Conservation (phyloP, 192 early-diverging fungal genomes). For the Dissophora globulifera region DNA sequence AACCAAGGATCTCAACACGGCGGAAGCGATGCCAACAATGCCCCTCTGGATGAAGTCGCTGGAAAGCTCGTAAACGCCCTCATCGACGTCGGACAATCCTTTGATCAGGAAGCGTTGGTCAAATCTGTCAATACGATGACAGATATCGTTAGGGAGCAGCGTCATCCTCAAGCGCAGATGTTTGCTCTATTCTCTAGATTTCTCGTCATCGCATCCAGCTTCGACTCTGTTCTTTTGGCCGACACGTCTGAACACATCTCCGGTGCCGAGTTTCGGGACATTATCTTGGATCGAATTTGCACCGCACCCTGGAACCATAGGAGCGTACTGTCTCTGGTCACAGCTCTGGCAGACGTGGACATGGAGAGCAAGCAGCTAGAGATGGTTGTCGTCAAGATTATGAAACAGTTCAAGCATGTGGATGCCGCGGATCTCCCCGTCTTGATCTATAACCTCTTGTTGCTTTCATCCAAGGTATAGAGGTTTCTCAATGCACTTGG, state of each 20-base stretch:
- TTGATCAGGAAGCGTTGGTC: slow-evolving; percentile 27
- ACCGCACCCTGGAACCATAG: slow-evolving; percentile 40
- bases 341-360: slow-evolving; percentile 39
- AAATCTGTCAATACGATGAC: slow-evolving; percentile 37
- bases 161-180: slow-evolving; percentile 35
- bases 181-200: slow-evolving; percentile 47
- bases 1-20: not conserved
- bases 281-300: slow-evolving; percentile 51
- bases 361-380: slow-evolving; percentile 48
- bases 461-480: slow-evolving; percentile 67
- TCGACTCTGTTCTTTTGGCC: slow-evolving; percentile 11
- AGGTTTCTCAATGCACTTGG: too few relatives aligned
- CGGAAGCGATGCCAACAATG: not conserved
- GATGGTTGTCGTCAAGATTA: slow-evolving; percentile 42
- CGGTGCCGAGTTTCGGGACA: slow-evolving; percentile 42
- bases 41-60: slow-evolving; percentile 22
- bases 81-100: slow-evolving; percentile 38
- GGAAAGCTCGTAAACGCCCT: slow-evolving; percentile 35
- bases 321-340: slow-evolving; percentile 48
- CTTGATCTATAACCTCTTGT: slow-evolving; percentile 73
- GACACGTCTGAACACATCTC: slow-evolving; percentile 31
- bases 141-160: slow-evolving; percentile 27
- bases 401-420: slow-evolving; percentile 60
- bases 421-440: slow-evolving; percentile 67
- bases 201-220: slow-evolving; percentile 30